Percentiles rank a stretch among this genome's conserved stretches.
These are phyloP conservation scores for Udeniomyces megalosporus DNA, from an alignment of 768 basidiomycete genomes.

Conservation along the genomic window DNA sequence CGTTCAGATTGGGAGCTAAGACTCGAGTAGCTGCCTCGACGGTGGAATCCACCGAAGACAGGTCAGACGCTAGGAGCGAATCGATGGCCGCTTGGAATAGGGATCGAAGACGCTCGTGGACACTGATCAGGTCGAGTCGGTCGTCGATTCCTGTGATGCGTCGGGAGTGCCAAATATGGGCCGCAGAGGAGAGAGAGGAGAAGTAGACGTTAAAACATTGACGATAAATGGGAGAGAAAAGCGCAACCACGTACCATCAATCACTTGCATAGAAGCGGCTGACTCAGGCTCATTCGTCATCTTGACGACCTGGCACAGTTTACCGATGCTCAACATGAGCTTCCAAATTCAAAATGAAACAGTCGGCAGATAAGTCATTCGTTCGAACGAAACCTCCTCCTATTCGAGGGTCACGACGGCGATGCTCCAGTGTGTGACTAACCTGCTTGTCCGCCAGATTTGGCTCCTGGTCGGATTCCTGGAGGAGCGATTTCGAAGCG, in stretches of 20 bases:
- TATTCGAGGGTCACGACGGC: not conserved
- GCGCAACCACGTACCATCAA: slow-evolving; percentile 31
- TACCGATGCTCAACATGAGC: slow-evolving; percentile 83
- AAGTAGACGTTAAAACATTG: not conserved
- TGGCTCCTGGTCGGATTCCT: slow-evolving; percentile 42
- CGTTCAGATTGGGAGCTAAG: slow-evolving; percentile 37
- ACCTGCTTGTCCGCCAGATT: slow-evolving; percentile 66
- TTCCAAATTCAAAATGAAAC: slow-evolving; percentile 33
- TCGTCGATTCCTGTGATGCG: slow-evolving; percentile 55
- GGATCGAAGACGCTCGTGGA: slow-evolving; percentile 53
- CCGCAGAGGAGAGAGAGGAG: not conserved
- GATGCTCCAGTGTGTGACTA: slow-evolving; percentile 18
- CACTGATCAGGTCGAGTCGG: slow-evolving; percentile 67
- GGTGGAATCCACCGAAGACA: slow-evolving; percentile 19
- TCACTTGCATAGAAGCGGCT: slow-evolving; percentile 37
- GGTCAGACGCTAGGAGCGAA: slow-evolving; percentile 40
- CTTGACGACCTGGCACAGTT: slow-evolving; percentile 60
- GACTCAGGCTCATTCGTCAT: slow-evolving; percentile 34
- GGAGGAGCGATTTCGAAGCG: slow-evolving; percentile 48
- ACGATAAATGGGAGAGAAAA: no score
- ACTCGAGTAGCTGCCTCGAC: slow-evolving; percentile 25
- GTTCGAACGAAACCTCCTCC: not conserved
- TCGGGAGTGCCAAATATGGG: not conserved
- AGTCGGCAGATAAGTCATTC: no score
- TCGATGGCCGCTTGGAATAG: slow-evolving; percentile 38